Percentiles rank a stretch among this genome's conserved stretches.
Conservation (phyloP, 2,329 filamentous ascomycete genomes). For the Colletotrichum sp. region DNA sequence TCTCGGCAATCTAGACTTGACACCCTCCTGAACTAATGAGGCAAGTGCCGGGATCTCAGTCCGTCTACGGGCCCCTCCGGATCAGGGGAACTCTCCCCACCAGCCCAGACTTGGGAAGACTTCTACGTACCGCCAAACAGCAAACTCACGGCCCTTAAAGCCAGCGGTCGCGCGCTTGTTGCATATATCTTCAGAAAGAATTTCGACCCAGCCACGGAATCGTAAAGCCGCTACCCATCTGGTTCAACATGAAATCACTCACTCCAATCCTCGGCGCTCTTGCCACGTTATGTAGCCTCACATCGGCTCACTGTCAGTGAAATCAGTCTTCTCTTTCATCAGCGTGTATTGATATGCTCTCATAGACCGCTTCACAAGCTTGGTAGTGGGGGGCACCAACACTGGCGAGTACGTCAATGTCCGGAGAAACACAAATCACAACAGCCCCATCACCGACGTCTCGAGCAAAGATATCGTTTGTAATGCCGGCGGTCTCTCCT, state of each 20-base stretch:
- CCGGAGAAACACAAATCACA: slow-evolving; percentile 31
- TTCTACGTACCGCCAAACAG: neutral
- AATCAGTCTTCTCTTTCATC: neutral
- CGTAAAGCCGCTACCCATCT: neutral
- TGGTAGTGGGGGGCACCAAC: slow-evolving; percentile 8
- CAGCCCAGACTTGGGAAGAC: neutral
- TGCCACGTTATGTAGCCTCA: neutral
- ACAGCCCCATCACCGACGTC: slow-evolving; percentile 55
- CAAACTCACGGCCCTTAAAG: neutral
- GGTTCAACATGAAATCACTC: neutral
- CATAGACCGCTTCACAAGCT: slow-evolving; percentile 18
- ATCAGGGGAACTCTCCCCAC: neutral
- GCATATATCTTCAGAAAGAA: neutral
- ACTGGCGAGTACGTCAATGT: slow-evolving; percentile 20
- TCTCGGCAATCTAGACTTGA: slow-evolving; percentile 2
- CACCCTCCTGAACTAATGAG: neutral
- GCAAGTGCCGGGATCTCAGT: neutral
- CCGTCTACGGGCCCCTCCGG: neutral
- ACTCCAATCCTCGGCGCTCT: neutral
- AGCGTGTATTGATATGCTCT: neutral
- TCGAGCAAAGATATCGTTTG: slow-evolving; percentile 47
- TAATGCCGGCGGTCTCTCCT: slow-evolving; percentile 41
- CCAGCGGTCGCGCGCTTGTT: neutral
- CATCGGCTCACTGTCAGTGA: slow-evolving; percentile 9
- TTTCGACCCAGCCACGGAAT: neutral